Conservation (phyloP, 2,329 filamentous ascomycete species). For the Sarocladium oryzae region DNA sequence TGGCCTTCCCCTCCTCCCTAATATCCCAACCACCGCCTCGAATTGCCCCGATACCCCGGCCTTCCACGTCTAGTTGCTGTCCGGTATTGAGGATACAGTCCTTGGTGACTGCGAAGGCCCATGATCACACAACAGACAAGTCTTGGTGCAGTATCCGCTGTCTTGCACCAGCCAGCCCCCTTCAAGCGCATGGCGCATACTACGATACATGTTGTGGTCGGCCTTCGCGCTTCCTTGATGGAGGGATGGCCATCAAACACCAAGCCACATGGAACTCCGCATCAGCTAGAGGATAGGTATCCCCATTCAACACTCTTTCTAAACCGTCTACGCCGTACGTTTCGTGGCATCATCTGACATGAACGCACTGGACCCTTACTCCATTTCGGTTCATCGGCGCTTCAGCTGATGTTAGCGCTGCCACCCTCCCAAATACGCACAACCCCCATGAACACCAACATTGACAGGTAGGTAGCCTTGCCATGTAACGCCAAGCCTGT, state of each 20-base stretch:
- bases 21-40: too few relatives aligned
- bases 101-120: too few relatives aligned
- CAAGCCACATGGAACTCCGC: too few relatives aligned
- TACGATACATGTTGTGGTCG: neutral
- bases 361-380: neutral
- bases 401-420: slow-evolving; percentile 4
- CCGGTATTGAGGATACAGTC: neutral
- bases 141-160: neutral
- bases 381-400: neutral
- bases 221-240: neutral
- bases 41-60: neutral
- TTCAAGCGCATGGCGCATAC: too few relatives aligned
- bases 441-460: too few relatives aligned
- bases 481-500: neutral
- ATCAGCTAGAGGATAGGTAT: too few relatives aligned
- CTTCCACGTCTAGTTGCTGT: neutral
- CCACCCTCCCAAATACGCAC: neutral
- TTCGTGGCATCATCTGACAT: too few relatives aligned
- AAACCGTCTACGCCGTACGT: too few relatives aligned
- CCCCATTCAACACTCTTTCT: neutral
- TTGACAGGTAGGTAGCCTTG: neutral
- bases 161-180: too few relatives aligned
- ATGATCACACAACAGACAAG: too few relatives aligned
- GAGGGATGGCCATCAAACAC: neutral
- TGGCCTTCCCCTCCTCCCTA: neutral